A percentile compares a stretch with the other conserved stretches of the same genome.
phyloP scores from a whole-genome alignment of 139 green algal species.

The Auxenochlorella protothecoides region DNA sequence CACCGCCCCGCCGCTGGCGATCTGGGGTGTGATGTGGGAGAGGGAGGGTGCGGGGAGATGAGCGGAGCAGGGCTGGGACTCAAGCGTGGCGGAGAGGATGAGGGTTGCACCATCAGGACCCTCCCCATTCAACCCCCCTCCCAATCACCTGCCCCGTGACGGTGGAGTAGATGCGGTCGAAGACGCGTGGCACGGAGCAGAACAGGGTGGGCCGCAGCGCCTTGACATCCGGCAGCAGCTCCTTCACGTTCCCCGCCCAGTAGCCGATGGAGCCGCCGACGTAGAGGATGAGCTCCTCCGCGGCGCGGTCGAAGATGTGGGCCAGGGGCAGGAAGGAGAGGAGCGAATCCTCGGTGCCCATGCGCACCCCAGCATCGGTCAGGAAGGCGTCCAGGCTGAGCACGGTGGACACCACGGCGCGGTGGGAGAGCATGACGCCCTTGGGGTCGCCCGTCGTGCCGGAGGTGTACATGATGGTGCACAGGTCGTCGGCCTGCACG shows the following conservation, averaged over 20 bases:
- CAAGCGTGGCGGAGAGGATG: no score
- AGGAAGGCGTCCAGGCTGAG: constrained; percentile 39
- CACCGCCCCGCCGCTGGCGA: constrained; percentile 21
- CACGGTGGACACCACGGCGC: constrained; percentile 46
- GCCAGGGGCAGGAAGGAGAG: constrained; percentile 77
- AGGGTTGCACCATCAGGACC: no score
- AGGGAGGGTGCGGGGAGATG: background rate
- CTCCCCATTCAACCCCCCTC: no score
- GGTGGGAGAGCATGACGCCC: constrained; percentile 75
- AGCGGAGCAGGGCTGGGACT: background rate
- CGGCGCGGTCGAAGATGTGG: constrained; percentile 83
- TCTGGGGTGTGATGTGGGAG: background rate
- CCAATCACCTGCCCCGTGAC: constrained; percentile 41
- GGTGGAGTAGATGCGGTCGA: constrained; percentile 87
- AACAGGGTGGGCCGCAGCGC: constrained; percentile 83
- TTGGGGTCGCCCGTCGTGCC: constrained; percentile 78
- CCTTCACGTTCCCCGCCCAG: constrained; percentile 65
- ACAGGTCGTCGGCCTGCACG: constrained; percentile 62
- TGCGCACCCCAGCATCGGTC: background rate
- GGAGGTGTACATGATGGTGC: constrained; percentile 90
- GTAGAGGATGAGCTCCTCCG: constrained; percentile 68
- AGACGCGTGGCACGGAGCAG: constrained; percentile 87
- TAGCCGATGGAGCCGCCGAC: constrained; percentile 71
- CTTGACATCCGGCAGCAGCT: constrained; percentile 72
- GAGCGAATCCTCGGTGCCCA: constrained; percentile 33